Evolutionary conservation across 345 rosid genomes (phyloP), one percentile per base, ranked within the genome.

Genomic region (Eucalyptus polybractea): DNA sequence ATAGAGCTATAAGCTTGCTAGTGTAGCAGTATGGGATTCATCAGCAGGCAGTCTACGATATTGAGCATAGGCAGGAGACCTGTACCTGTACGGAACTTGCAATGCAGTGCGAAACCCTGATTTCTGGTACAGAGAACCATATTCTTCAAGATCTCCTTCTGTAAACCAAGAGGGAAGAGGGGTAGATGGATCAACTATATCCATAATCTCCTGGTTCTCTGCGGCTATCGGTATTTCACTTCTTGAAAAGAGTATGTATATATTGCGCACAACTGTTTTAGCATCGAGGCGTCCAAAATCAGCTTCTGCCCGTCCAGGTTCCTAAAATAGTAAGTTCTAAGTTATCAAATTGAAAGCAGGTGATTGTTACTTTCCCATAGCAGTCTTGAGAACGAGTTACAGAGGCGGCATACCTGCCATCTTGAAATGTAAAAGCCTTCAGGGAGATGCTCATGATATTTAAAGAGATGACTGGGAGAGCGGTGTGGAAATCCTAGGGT

Each of bases 151-250:
- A 91, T 94, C 95, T 90, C 93, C 93, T 89, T 94, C 95, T 1
- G 93, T 89, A 89, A 93, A 93, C 95, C 96, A 95, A 51, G 93
- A 88, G 4, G 95, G 95, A 50, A 94, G 94, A 87, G 96, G 94
- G 83, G 93, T 90, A 49, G 95, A 93, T n/a, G 92, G 89, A 16
- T 93, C 96, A 49, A 91, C 95, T 90, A 94, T 69, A 91, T 94
- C 97, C 96, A 94, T 92, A 89, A 95, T 86, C 93, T 94, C 96
- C 89, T 94, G 93, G 88, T 92, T 93, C 87, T 93, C 95, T 7
- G 91, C 87, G 17, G 96, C 96, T 37, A 93, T 93, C 10, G 97
- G 96, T 87, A 93, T 89, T 60, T 94, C 96, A 67, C 93, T 92
- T 83, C 92, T 90, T 6, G 97, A 92, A 92, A 94, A 95, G 60